Percentiles rank a stretch among this genome's conserved stretches.
These are phyloP conservation scores for Aethionema arabicum DNA, from an alignment of 345 rosid genomes.

Conservation along the genomic window DNA sequence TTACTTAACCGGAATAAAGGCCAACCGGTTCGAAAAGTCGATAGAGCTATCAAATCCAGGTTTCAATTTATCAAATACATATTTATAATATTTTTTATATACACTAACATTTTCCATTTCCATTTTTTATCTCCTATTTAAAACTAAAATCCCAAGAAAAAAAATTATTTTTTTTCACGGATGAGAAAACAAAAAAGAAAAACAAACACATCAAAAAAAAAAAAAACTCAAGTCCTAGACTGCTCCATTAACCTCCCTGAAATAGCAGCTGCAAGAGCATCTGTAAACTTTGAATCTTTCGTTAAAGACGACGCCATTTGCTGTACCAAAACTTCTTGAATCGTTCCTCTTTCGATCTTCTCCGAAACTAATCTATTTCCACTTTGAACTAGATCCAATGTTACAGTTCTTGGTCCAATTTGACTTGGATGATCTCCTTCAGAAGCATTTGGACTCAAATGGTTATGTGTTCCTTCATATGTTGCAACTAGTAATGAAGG, in stretches of 20 bases:
- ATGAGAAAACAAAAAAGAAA: conserved; percentile 12
- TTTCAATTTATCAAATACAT: too few relatives aligned
- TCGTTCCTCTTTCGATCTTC: conserved; percentile 38
- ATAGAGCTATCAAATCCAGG: too few relatives aligned
- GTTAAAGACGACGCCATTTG: conserved; percentile 83
- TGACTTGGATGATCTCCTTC: conserved; percentile 40
- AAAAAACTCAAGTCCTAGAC: conserved; percentile 31
- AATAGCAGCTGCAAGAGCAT: conserved; percentile 76
- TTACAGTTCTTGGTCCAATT: conserved; percentile 27
- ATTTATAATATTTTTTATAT: conserved; percentile 25
- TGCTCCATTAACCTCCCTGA: conserved; percentile 61
- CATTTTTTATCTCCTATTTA: conserved; percentile 21
- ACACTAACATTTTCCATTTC: conserved; percentile 24
- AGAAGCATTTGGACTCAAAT: conserved; percentile 34
- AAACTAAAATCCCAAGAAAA: conserved; percentile 18
- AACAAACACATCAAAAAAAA: neutral
- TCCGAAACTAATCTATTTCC: conserved; percentile 31
- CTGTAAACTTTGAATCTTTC: conserved; percentile 70
- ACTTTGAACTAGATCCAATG: conserved; percentile 41
- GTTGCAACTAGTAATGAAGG: conserved; percentile 68
- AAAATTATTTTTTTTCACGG: conserved; percentile 4
- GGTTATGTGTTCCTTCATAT: conserved; percentile 93
- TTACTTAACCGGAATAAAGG: too few relatives aligned
- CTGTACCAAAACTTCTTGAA: conserved; percentile 57
- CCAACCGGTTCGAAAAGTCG: too few relatives aligned